A percentile compares a stretch with the other conserved stretches of the same genome.
These are phyloP conservation scores for Plasmodium chabaudi DNA, from an alignment of 169 alveolate species.

Conservation along the genomic window DNA sequence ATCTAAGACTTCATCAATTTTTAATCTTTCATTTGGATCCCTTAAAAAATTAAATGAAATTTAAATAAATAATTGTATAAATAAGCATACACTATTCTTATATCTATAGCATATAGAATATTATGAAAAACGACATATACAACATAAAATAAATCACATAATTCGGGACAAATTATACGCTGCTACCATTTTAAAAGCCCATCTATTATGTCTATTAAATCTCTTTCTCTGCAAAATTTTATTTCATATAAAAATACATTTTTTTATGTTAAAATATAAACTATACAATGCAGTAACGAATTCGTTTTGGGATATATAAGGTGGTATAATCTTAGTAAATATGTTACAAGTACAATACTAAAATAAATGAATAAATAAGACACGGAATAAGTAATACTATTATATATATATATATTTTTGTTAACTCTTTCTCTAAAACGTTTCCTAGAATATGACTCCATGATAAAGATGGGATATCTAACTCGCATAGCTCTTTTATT, in stretches of 20 bases:
- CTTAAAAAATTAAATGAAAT: constrained; percentile 23
- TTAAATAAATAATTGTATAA: background rate
- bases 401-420: background rate
- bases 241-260: too few species aligned
- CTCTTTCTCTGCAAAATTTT: constrained; percentile 51
- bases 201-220: constrained; percentile 47
- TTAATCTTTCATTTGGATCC: constrained; percentile 73
- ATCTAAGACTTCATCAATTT: constrained; percentile 60
- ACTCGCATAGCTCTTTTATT: constrained; percentile 55
- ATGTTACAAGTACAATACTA: too few species aligned
- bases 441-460: constrained; percentile 44
- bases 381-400: too few species aligned
- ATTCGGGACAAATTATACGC: background rate
- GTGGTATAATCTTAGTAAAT: too few species aligned
- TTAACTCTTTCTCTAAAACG: constrained; percentile 32
- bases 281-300: too few species aligned
- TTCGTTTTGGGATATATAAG: too few species aligned
- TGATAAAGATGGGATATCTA: constrained; percentile 42
- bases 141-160: background rate
- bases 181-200: constrained; percentile 73
- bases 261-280: too few species aligned
- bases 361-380: too few species aligned
- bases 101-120: background rate
- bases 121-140: background rate
- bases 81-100: background rate